These are phyloP conservation scores for Collybiopsis luxurians DNA, from an alignment of 768 basidiomycete genomes.

Conservation along the genomic window DNA sequence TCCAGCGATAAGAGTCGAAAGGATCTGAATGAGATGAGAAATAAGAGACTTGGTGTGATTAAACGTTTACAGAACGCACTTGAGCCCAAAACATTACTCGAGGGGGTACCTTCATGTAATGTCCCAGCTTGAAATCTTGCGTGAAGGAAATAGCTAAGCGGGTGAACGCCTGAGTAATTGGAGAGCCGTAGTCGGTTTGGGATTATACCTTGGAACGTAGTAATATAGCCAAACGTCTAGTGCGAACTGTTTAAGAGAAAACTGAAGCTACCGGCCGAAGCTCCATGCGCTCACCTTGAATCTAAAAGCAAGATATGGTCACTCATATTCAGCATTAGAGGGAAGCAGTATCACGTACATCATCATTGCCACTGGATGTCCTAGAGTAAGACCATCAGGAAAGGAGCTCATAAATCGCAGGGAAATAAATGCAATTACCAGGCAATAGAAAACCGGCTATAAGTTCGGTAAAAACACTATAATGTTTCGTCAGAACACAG, in stretches of 20 bases:
- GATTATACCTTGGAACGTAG: slow-evolving; percentile 29
- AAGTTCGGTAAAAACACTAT: slow-evolving; percentile 35
- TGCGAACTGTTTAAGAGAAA: slow-evolving; percentile 11
- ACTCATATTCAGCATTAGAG: not conserved
- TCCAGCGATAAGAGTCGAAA: slow-evolving; percentile 56
- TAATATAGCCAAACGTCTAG: slow-evolving; percentile 32
- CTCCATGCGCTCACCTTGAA: not conserved
- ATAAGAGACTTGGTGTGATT: too few species aligned
- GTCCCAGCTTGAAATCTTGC: slow-evolving; percentile 55
- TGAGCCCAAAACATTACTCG: slow-evolving; percentile 50
- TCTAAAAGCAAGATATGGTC: not conserved
- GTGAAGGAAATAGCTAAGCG: slow-evolving; percentile 28
- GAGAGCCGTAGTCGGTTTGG: too few species aligned
- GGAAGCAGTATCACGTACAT: slow-evolving; percentile 15
- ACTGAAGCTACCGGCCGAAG: not conserved
- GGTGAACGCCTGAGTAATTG: too few species aligned
- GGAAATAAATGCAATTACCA: not conserved
- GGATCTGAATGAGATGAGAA: slow-evolving; percentile 50
- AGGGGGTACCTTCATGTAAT: slow-evolving; percentile 34
- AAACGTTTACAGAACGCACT: slow-evolving; percentile 7
- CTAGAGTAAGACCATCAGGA: slow-evolving; percentile 9
- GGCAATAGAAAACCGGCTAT: slow-evolving; percentile 36
- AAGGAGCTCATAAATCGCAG: not conserved
- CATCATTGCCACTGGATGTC: slow-evolving; percentile 36
- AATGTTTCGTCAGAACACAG: not conserved